A percentile compares a stretch with the other conserved stretches of the same genome.
Evolutionary conservation across 768 basidiomycete species (phyloP).

Genomic region (Hortiboletus campestris): DNA sequence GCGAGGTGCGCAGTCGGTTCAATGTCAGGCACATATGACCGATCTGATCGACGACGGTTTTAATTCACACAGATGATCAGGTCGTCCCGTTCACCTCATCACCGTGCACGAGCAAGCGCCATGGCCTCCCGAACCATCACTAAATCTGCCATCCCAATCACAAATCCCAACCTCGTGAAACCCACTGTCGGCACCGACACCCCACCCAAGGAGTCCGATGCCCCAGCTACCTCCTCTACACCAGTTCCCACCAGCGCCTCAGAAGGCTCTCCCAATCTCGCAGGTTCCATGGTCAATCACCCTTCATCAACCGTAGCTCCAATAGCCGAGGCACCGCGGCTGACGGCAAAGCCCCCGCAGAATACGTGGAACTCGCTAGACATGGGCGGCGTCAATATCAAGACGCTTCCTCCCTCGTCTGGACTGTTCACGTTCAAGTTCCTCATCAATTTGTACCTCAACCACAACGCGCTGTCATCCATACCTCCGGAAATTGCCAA

Average conservation of each 20-base stretch:
- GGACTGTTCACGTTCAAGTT: slow-evolving; percentile 86
- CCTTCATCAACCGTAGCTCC: slow-evolving; percentile 79
- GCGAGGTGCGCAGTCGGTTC: slow-evolving; percentile 65
- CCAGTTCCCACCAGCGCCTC: slow-evolving; percentile 31
- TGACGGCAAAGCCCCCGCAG: slow-evolving; percentile 64
- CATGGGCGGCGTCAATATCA: slow-evolving; percentile 93
- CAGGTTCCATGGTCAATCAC: slow-evolving; percentile 46
- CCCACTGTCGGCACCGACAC: slow-evolving; percentile 33
- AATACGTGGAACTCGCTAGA: slow-evolving; percentile 90
- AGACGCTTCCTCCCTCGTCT: slow-evolving; percentile 77
- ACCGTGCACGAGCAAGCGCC: slow-evolving; percentile 92
- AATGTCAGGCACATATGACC: slow-evolving; percentile 14
- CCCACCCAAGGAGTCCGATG: slow-evolving; percentile 29
- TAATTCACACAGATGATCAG: slow-evolving; percentile 65
- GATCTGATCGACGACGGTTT: slow-evolving; percentile 17
- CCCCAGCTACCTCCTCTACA: slow-evolving; percentile 28
- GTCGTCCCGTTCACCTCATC: slow-evolving; percentile 84
- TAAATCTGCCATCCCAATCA: slow-evolving; percentile 88
- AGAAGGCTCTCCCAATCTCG: slow-evolving; percentile 36
- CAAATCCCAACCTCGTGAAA: slow-evolving; percentile 78
- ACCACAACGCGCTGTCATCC: slow-evolving; percentile 81
- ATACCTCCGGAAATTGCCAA: slow-evolving; percentile 82
- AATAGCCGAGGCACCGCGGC: slow-evolving; percentile 62
- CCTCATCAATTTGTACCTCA: slow-evolving; percentile 92
- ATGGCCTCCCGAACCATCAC: slow-evolving; percentile 86